These are phyloP conservation scores for Pseudonectria foliicola DNA, from an alignment of 2,329 filamentous ascomycete species.

Conservation along the genomic window DNA sequence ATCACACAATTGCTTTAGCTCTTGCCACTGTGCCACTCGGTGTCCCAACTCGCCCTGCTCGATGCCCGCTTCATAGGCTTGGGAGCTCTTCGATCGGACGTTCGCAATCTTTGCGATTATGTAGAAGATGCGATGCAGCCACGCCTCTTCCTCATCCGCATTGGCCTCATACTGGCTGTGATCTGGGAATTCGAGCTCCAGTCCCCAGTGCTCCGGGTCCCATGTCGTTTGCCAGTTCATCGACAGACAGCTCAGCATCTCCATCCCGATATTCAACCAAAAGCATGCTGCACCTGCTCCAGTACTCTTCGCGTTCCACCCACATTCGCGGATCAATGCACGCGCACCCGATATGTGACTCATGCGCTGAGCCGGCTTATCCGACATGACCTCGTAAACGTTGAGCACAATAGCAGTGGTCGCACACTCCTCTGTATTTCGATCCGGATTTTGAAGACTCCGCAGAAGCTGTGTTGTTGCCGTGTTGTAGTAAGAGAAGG, in stretches of 20 bases:
- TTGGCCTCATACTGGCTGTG: slow-evolving; percentile 39
- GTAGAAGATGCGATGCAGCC: slow-evolving; percentile 85
- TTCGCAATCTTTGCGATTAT: slow-evolving; percentile 82
- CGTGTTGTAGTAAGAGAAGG: slow-evolving; percentile 75
- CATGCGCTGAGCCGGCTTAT: slow-evolving; percentile 72
- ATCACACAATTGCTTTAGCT: slow-evolving; percentile 74
- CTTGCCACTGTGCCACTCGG: slow-evolving; percentile 68
- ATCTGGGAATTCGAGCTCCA: slow-evolving; percentile 61
- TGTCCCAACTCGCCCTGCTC: slow-evolving; percentile 58
- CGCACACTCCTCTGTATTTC: slow-evolving; percentile 77
- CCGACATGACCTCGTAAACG: slow-evolving; percentile 89
- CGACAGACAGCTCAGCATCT: slow-evolving; percentile 79
- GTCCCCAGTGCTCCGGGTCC: slow-evolving; percentile 84
- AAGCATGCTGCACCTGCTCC: slow-evolving; percentile 86
- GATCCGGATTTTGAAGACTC: slow-evolving; percentile 74
- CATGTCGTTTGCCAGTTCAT: slow-evolving; percentile 83
- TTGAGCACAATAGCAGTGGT: slow-evolving; percentile 83
- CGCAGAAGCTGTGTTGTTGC: slow-evolving; percentile 72
- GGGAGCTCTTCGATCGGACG: slow-evolving; percentile 65
- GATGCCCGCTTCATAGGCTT: slow-evolving; percentile 51
- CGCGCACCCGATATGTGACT: slow-evolving; percentile 81
- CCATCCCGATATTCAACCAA: slow-evolving; percentile 88
- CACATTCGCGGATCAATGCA: slow-evolving; percentile 80
- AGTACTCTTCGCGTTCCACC: slow-evolving; percentile 72
- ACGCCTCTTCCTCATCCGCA: slow-evolving; percentile 65